Evolutionary conservation across 2,329 filamentous ascomycete genomes (phyloP), one percentile per base, ranked within the genome.

Genomic region (Alternaria novae-zelandiae): DNA sequence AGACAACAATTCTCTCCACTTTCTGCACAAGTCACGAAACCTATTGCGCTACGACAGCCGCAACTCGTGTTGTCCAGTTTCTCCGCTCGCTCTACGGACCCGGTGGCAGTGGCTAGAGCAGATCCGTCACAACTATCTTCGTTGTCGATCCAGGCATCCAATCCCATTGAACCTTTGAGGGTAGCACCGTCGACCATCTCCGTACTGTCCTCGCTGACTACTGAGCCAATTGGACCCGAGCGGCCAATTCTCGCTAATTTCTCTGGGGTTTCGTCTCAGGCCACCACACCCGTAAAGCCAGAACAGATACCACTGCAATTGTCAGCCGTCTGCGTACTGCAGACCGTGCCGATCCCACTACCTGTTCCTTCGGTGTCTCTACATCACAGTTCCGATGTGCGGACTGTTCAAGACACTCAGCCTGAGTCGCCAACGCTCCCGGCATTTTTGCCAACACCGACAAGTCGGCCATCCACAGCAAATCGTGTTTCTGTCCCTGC

Each of bases 361-460:
- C 54, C 60, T 23, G 30, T 56, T 10, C 15, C 50, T 20, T 28
- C 59, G 13, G 57, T 32, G 23, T 57, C 68, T 17, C 26, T 63
- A 30, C 67, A 76, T 54, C 36, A 58, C 13, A 66, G 76, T 54
- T 79, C 76, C 13, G 67, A 69, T 55, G 70, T 78, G 15, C 72
- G 63, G 30, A 72, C 70, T 13, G 53, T 78, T 23, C 77, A 77
- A 20, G 69, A 75, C 30, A 70, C 69, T n/a, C 73, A 77, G 56
- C 76, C 77, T 26, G 78, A 79, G 60, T 79, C 76, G 17, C 76
- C 76, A 41, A 78, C 74, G 6, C 66, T 77, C 6, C 75, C 78
- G 17, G 54, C 71, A 10, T 76, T 77, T 65, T 63, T 79, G 6
- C 75, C 75, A 13, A 74, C 68, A 54, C 74, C 74, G n/a, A 51